Conservation (phyloP, 2,329 filamentous ascomycete genomes). For the Xylaria sp. region DNA sequence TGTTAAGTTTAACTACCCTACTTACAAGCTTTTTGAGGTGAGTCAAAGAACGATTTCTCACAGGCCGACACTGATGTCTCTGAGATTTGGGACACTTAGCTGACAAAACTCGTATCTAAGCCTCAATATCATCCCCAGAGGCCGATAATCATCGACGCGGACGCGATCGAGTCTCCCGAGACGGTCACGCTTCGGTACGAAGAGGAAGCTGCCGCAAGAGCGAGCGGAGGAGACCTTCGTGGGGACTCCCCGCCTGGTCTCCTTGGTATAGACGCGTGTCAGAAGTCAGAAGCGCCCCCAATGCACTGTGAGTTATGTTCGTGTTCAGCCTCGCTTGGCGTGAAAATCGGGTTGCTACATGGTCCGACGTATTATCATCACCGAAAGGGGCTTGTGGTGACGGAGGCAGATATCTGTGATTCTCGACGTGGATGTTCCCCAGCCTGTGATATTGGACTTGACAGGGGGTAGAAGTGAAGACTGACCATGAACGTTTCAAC, state of each 20-base stretch:
- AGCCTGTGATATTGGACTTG: background rate
- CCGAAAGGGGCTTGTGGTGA: background rate
- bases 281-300: slow-evolving; percentile 78
- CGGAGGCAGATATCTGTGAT: background rate
- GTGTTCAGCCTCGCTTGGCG: too few species aligned
- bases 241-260: slow-evolving; percentile 68
- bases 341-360: too few species aligned
- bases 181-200: slow-evolving; percentile 67
- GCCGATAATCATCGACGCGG: slow-evolving; percentile 66
- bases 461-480: slow-evolving; percentile 31
- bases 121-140: slow-evolving; percentile 64
- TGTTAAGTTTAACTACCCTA: slow-evolving; percentile 64
- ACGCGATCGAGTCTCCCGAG: slow-evolving; percentile 67
- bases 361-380: background rate
- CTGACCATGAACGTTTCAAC: slow-evolving; percentile 17
- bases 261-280: slow-evolving; percentile 84
- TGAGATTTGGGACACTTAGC: slow-evolving; percentile 24
- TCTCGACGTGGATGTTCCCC: background rate
- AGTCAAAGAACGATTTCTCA: slow-evolving; percentile 50
- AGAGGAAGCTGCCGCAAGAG: slow-evolving; percentile 62
- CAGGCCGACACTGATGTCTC: slow-evolving; percentile 9
- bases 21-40: slow-evolving; percentile 70
- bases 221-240: slow-evolving; percentile 63
- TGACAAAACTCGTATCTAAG: slow-evolving; percentile 49
- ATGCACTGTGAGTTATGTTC: slow-evolving; percentile 79